Conservation (phyloP, 306 rosid species). For the Quercus aquifolioides region DNA sequence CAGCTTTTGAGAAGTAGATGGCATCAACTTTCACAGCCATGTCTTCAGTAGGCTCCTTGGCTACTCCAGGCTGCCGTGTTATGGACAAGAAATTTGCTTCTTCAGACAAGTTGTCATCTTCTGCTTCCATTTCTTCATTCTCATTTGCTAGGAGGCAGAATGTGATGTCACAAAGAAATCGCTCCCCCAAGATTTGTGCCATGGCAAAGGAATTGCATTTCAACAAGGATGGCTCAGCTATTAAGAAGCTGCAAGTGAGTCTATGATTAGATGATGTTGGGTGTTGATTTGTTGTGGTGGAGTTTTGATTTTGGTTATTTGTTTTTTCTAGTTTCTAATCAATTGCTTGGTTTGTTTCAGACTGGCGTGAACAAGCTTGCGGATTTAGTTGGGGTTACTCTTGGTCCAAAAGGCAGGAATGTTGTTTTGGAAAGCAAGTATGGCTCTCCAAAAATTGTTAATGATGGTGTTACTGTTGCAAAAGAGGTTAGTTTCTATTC, state of each 20-base stretch:
- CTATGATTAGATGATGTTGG: background rate
- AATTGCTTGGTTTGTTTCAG: constrained; percentile 29
- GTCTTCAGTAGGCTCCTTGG: constrained; percentile 51
- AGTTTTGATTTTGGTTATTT: background rate
- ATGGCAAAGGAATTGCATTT: constrained; percentile 98
- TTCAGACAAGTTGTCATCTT: constrained; percentile 52
- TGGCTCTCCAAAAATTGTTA: constrained; percentile 96
- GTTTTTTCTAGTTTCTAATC: background rate
- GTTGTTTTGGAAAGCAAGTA: constrained; percentile 97
- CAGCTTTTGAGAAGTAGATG: constrained; percentile 40
- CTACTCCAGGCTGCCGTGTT: constrained; percentile 43
- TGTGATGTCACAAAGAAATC: constrained; percentile 33
- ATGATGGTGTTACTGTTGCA: constrained; percentile 98
- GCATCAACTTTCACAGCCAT: constrained; percentile 72
- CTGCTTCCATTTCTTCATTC: constrained; percentile 61
- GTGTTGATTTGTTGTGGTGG: background rate
- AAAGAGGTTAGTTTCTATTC: constrained; percentile 56
- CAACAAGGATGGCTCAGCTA: constrained; percentile 90
- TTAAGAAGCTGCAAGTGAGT: constrained; percentile 72
- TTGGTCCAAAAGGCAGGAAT: constrained; percentile 98
- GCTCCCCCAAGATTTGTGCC: constrained; percentile 55
- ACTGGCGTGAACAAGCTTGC: constrained; percentile 98
- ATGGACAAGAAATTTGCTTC: constrained; percentile 31
- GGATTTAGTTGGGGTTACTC: constrained; percentile 96
- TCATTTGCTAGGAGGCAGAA: constrained; percentile 43